phyloP scores from a whole-genome alignment of 2,329 filamentous ascomycete species.

The Cadophora gregata region DNA sequence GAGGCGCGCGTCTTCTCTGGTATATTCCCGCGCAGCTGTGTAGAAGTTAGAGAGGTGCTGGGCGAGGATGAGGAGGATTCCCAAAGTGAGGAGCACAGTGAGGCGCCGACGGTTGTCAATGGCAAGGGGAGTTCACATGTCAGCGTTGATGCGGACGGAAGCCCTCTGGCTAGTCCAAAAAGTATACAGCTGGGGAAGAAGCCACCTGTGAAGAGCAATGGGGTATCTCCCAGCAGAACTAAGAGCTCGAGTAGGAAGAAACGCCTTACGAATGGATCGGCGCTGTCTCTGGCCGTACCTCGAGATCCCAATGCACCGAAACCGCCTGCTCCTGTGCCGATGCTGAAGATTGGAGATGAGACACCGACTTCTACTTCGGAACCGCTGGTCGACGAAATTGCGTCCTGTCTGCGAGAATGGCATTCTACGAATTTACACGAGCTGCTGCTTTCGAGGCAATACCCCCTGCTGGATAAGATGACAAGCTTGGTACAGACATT shows the following conservation, averaged over 20 bases:
- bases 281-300: slow-evolving; percentile 50
- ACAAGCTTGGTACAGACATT: slow-evolving; percentile 81
- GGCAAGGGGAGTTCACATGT: slow-evolving; percentile 18
- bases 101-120: slow-evolving; percentile 16
- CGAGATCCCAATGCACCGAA: slow-evolving; percentile 73
- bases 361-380: slow-evolving; percentile 88
- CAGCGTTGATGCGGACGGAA: slow-evolving; percentile 31
- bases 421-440: slow-evolving; percentile 97
- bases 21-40: slow-evolving; percentile 93
- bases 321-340: slow-evolving; percentile 90
- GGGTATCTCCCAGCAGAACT: slow-evolving; percentile 22
- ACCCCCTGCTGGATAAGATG: slow-evolving; percentile 80
- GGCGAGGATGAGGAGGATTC: slow-evolving; percentile 68
- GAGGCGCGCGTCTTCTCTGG: slow-evolving; percentile 98
- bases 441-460: slow-evolving; percentile 82
- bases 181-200: slow-evolving; percentile 28
- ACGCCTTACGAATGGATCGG: slow-evolving; percentile 37
- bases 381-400: slow-evolving; percentile 95
- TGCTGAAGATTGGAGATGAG: slow-evolving; percentile 97
- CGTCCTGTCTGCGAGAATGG: slow-evolving; percentile 96
- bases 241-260: slow-evolving; percentile 34
- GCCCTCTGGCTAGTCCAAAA: slow-evolving; percentile 30
- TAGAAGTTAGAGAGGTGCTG: slow-evolving; percentile 91
- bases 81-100: slow-evolving; percentile 40
- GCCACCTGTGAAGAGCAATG: slow-evolving; percentile 13